These are phyloP conservation scores for Umbellularia californica DNA, from an alignment of 164 flowering plant species.

Conservation along the genomic window DNA sequence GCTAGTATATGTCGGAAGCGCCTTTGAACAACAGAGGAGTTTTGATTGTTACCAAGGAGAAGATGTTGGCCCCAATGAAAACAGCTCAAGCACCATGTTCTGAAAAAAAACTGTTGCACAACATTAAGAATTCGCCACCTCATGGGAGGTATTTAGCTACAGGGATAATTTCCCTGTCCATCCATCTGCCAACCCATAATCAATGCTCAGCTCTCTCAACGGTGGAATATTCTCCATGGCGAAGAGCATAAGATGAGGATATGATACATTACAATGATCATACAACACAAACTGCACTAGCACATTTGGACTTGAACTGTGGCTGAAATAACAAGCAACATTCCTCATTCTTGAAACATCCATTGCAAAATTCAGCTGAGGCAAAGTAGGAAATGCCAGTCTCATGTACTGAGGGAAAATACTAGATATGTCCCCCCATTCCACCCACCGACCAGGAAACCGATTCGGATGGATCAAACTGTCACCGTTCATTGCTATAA, in stretches of 20 bases:
- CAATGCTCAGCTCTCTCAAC: slow-evolving; percentile 79
- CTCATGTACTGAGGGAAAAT: slow-evolving; percentile 42
- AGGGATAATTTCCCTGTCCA: slow-evolving; percentile 53
- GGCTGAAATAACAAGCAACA: slow-evolving; percentile 87
- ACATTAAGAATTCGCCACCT: slow-evolving; percentile 13
- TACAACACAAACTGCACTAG: slow-evolving; percentile 73
- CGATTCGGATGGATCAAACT: slow-evolving; percentile 64
- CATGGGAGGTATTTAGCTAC: slow-evolving; percentile 33
- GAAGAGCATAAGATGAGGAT: slow-evolving; percentile 87
- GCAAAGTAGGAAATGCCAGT: slow-evolving; percentile 49
- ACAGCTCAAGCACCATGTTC: slow-evolving; percentile 17
- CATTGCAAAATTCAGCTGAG: slow-evolving; percentile 80
- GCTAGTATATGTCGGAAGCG: not conserved
- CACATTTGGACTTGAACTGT: slow-evolving; percentile 76
- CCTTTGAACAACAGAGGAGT: not conserved
- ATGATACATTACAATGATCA: slow-evolving; percentile 61
- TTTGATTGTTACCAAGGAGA: not conserved
- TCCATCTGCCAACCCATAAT: slow-evolving; percentile 78
- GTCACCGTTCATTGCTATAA: slow-evolving; percentile 81
- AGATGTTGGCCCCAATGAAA: slow-evolving; percentile 15
- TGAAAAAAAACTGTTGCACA: slow-evolving; percentile 12
- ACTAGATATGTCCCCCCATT: slow-evolving; percentile 87
- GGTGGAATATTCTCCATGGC: slow-evolving; percentile 96
- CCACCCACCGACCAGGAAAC: slow-evolving; percentile 62
- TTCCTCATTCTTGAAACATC: slow-evolving; percentile 85